These are phyloP conservation scores for Candida loeiensis DNA, from an alignment of 805 yeast genomes.

Conservation along the genomic window DNA sequence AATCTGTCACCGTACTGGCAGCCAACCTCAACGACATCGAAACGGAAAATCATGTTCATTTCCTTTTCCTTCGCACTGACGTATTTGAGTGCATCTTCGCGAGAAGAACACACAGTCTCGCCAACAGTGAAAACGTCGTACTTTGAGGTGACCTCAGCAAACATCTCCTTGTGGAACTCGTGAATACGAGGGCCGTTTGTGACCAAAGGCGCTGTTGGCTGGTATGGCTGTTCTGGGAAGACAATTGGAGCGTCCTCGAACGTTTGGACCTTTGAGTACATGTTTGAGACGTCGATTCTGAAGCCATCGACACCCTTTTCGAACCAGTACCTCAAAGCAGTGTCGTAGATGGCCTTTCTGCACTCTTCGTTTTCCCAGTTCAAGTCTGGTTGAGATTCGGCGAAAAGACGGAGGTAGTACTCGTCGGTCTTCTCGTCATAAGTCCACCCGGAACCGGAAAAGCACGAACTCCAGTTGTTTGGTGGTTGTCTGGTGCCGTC, in stretches of 20 bases:
- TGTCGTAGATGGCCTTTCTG: constrained; percentile 40
- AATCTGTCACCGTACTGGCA: constrained; percentile 33
- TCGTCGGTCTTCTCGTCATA: constrained; percentile 53
- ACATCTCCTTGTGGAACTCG: constrained; percentile 55
- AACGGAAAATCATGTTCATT: constrained; percentile 41
- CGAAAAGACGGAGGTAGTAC: constrained; percentile 54
- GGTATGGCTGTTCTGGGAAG: constrained; percentile 38
- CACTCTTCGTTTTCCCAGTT: constrained; percentile 54
- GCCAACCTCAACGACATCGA: constrained; percentile 36
- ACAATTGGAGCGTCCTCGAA: constrained; percentile 49
- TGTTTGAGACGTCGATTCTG: constrained; percentile 54
- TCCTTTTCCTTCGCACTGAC: constrained; percentile 39
- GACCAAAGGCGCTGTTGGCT: constrained; percentile 31
- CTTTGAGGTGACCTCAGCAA: constrained; percentile 35
- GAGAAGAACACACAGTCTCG: constrained; percentile 45
- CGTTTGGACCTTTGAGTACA: constrained; percentile 46
- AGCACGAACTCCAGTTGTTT: constrained; percentile 53
- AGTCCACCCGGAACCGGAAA: constrained; percentile 56
- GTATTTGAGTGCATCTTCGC: constrained; percentile 42
- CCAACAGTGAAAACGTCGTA: constrained; percentile 58
- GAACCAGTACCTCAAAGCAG: constrained; percentile 52
- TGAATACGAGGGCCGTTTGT: constrained; percentile 55
- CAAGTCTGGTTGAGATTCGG: constrained; percentile 54
- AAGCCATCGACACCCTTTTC: constrained; percentile 57
- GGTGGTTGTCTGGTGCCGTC: constrained; percentile 53